Percentiles rank a stretch among this genome's conserved stretches.
Evolutionary conservation across 257 asterid species (phyloP).

Genomic region (Nicotiana tabacum): DNA sequence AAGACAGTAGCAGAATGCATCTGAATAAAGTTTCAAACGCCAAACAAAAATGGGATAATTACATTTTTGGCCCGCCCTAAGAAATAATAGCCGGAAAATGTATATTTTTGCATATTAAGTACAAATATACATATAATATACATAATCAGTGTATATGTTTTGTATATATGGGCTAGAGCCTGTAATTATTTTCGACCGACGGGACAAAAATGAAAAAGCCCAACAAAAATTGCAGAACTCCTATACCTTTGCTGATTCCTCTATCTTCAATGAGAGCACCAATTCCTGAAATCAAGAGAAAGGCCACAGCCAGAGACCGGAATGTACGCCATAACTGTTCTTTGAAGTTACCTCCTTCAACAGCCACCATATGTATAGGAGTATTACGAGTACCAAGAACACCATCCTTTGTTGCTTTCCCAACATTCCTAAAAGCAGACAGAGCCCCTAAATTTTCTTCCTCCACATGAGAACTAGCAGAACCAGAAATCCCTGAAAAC

Average conservation of each 20-base stretch:
- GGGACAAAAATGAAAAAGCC: too few relatives aligned
- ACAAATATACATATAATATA: too few relatives aligned
- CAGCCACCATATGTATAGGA: conserved; percentile 90
- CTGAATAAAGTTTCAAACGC: conserved; percentile 3
- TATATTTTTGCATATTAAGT: too few relatives aligned
- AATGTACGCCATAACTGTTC: conserved; percentile 91
- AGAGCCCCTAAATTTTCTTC: conserved; percentile 57
- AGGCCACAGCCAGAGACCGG: conserved; percentile 69
- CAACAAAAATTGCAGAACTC: not conserved
- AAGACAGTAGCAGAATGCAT: not conserved
- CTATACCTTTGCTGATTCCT: conserved; percentile 82
- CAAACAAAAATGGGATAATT: not conserved
- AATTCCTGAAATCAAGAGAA: conserved; percentile 73
- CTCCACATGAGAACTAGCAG: conserved; percentile 40
- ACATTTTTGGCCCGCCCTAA: too few relatives aligned
- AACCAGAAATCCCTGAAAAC: conserved; percentile 42
- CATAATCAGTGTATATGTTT: too few relatives aligned
- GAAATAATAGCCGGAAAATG: too few relatives aligned
- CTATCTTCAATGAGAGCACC: conserved; percentile 88
- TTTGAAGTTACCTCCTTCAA: conserved; percentile 78
- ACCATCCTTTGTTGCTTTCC: conserved; percentile 66
- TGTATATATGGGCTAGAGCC: too few relatives aligned
- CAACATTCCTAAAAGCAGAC: conserved; percentile 65
- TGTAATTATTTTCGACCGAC: too few relatives aligned
- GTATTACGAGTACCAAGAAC: conserved; percentile 77